A percentile compares a stretch with the other conserved stretches of the same genome.
Conservation (phyloP, 108 stramenopile species). For the Mediolabrus comicus region DNA sequence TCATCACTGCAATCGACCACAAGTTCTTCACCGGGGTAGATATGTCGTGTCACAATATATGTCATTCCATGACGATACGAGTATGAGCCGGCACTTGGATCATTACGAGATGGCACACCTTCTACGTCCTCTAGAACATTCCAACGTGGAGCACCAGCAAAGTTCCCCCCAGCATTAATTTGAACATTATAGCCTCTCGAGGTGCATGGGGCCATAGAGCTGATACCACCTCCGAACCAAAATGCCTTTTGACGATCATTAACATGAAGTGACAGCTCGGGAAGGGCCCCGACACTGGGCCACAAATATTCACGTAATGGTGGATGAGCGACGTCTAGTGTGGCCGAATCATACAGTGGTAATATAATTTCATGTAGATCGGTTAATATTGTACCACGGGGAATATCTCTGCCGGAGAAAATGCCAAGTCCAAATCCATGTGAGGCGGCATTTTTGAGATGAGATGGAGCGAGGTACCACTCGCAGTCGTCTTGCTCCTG, state of each 20-base stretch:
- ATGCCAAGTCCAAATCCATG: constrained; percentile 54
- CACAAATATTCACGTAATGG: constrained; percentile 53
- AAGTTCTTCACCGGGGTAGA: constrained; percentile 61
- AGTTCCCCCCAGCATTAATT: constrained; percentile 8
- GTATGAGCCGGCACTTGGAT: constrained; percentile 46
- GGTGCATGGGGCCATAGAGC: constrained; percentile 54
- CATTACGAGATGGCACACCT: constrained; percentile 21
- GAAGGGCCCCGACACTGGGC: constrained; percentile 21
- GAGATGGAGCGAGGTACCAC: constrained; percentile 60
- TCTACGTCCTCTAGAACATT: constrained; percentile 10
- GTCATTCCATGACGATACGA: constrained; percentile 36
- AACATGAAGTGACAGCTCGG: constrained; percentile 27
- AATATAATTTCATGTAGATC: constrained; percentile 24
- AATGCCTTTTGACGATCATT: constrained; percentile 19
- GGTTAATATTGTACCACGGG: constrained; percentile 32
- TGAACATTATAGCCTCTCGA: constrained; percentile 36
- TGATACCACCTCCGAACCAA: constrained; percentile 47
- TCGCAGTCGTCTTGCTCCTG: constrained; percentile 44
- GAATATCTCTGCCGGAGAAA: constrained; percentile 20
- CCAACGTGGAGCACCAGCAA: constrained; percentile 15
- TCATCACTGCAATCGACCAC: constrained; percentile 55
- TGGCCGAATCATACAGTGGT: constrained; percentile 26
- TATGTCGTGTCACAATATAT: constrained; percentile 53
- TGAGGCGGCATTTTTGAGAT: constrained; percentile 47
- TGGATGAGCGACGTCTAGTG: constrained; percentile 25